Evolutionary conservation across 768 basidiomycete genomes (phyloP), one percentile per base, ranked within the genome.

Genomic region (Lactarius evosmus): DNA sequence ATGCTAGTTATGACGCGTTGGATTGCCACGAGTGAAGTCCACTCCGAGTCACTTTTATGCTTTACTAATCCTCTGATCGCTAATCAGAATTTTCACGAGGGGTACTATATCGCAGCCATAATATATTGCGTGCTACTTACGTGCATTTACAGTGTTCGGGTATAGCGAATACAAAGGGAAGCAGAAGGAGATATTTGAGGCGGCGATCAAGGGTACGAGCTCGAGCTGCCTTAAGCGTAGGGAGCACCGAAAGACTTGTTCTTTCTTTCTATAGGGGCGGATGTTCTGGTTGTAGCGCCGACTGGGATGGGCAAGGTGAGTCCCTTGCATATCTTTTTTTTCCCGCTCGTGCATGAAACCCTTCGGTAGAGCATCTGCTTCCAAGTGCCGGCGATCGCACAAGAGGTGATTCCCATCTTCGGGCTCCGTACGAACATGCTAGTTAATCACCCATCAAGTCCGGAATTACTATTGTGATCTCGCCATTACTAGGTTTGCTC

Each of bases 231-330:
- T 7, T 14, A 27, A 19, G 25, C 44, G 1, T 53, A 44, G 30
- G n/a, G 29, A 25, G 7, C 11, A 30, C 8, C 2, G 44, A 27
- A 50, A 63, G 51, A 16, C 33, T 9, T 30, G 22, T 27, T n/a
- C 44, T 17, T 25, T 32, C 5, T 8, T 44, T 41, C n/a, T 40
- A 6, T 61, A 90, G 90, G 88, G 4, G 75, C 74, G 9, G 91
- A 93, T 73, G 84, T 93, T 16, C 80, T 93, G 55, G 89, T 91
- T 11, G 79, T 93, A 3, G 92, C 91, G 19, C 91, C 92, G 0
- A 94, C 93, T 11, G 91, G 92, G 4, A 91, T 93, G 88, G 93
- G 92, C 36, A 94, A 94, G 82, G 91, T 87, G 33, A 41, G 70
- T 71, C 6, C 51, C 6, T 2, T 27, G 17, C 9, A 16, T 49